Conservation (phyloP, 768 basidiomycete species). For the Lanmaoa pseudosensibilis region DNA sequence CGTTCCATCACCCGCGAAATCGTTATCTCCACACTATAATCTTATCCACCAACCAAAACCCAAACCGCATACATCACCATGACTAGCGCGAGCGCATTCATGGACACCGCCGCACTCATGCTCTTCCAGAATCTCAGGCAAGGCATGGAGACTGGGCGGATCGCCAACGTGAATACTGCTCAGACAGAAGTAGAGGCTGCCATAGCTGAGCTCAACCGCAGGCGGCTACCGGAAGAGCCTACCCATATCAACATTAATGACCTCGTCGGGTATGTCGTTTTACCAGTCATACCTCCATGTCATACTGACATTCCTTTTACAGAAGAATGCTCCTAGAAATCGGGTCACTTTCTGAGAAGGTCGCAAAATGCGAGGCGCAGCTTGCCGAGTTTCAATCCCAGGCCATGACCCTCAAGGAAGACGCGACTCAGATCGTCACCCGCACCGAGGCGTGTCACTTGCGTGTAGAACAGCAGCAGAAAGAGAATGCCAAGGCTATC, state of each 20-base stretch:
- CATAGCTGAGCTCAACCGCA: slow-evolving; percentile 7
- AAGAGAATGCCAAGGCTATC: slow-evolving; percentile 2
- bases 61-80: neutral
- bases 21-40: neutral
- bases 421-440: neutral
- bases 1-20: neutral
- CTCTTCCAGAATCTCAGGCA: slow-evolving; percentile 13
- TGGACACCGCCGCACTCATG: slow-evolving; percentile 2
- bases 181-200: slow-evolving; percentile 13
- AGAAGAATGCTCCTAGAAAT: slow-evolving; percentile 15
- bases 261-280: slow-evolving; percentile 4
- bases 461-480: slow-evolving; percentile 6
- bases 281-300: neutral
- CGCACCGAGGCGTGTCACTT: slow-evolving; percentile 4
- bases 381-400: slow-evolving; percentile 3
- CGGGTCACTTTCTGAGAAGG: slow-evolving; percentile 1
- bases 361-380: slow-evolving; percentile 9
- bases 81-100: neutral
- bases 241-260: neutral
- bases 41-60: neutral
- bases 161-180: slow-evolving; percentile 2
- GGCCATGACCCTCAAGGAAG: slow-evolving; percentile 4
- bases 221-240: neutral
- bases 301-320: neutral
- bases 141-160: slow-evolving; percentile 11